Percentiles rank a stretch among this genome's conserved stretches.
These are phyloP conservation scores for Cordyceps javanica DNA, from an alignment of 2,329 filamentous ascomycete species.

Conservation along the genomic window DNA sequence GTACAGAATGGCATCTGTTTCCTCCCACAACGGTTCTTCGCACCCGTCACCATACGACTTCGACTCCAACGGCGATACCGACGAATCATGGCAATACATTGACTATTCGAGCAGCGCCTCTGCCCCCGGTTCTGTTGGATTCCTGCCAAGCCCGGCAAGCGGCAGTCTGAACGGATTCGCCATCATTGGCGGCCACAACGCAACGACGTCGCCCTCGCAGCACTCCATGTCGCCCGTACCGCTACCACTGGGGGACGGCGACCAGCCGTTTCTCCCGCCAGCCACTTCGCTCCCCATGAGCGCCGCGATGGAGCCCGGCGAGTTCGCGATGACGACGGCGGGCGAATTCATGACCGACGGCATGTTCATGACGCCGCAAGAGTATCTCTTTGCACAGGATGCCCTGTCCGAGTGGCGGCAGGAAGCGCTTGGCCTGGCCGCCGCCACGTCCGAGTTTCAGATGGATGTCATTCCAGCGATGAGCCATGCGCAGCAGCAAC, in stretches of 20 bases:
- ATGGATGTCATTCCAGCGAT: neutral
- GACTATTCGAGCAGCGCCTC: constrained; percentile 30
- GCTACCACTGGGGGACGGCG: constrained; percentile 17
- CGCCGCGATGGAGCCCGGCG: constrained; percentile 19
- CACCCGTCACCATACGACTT: constrained; percentile 34
- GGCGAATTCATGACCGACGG: neutral
- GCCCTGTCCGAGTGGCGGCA: constrained; percentile 23
- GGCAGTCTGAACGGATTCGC: constrained; percentile 46
- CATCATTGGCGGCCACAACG: constrained; percentile 35
- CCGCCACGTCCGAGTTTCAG: neutral
- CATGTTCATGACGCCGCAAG: constrained; percentile 31
- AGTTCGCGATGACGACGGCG: constrained; percentile 23
- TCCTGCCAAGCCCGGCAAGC: constrained; percentile 45
- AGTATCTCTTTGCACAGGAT: constrained; percentile 33
- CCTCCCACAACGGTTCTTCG: constrained; percentile 32
- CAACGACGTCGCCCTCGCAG: constrained; percentile 23
- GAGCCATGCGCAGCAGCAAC: neutral
- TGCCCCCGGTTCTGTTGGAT: constrained; percentile 34
- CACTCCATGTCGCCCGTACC: constrained; percentile 34
- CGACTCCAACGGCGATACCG: constrained; percentile 31
- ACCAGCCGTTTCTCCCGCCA: constrained; percentile 27
- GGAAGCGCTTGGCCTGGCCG: constrained; percentile 21
- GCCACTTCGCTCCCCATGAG: constrained; percentile 26
- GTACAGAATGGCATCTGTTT: constrained; percentile 30
- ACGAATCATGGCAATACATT: constrained; percentile 41